Conservation (phyloP, 495 filamentous ascomycete species). For the Cercophora newfieldiana region DNA sequence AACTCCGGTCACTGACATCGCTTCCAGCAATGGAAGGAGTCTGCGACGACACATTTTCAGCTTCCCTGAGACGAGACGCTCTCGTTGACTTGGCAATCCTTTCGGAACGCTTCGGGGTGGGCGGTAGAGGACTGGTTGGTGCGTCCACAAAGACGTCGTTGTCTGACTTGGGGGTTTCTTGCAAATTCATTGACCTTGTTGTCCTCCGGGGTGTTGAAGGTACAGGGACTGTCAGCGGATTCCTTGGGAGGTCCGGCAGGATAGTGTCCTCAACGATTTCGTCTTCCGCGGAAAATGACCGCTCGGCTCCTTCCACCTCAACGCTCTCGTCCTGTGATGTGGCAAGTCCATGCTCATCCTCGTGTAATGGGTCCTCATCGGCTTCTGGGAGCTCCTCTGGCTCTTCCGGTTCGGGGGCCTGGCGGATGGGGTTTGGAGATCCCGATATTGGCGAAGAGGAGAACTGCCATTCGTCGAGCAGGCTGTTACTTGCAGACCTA, state of each 20-base stretch:
- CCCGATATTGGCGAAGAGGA: conserved; percentile 49
- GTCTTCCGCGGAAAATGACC: conserved; percentile 15
- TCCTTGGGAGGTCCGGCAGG: conserved; percentile 12
- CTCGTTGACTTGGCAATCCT: background rate
- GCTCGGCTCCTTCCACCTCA: conserved; percentile 12
- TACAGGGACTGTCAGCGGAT: conserved; percentile 6
- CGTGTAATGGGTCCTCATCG: conserved; percentile 21
- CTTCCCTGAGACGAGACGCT: background rate
- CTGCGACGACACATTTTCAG: background rate
- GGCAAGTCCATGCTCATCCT: conserved; percentile 10
- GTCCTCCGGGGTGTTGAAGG: conserved; percentile 24
- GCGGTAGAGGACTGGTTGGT: conserved; percentile 37
- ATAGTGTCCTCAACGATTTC: conserved; percentile 33
- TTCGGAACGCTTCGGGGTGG: conserved; percentile 21
- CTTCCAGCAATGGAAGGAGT: conserved; percentile 41
- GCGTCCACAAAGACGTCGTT: conserved; percentile 50
- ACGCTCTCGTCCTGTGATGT: conserved; percentile 10
- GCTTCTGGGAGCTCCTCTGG: conserved; percentile 14
- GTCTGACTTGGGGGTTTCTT: conserved; percentile 40
- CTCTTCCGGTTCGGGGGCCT: conserved; percentile 18
- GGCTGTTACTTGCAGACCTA: conserved; percentile 37
- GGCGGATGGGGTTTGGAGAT: conserved; percentile 36
- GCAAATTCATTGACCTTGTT: conserved; percentile 10
- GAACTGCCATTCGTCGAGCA: conserved; percentile 48
- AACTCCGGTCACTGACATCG: conserved; percentile 48